Percentiles rank a stretch among this genome's conserved stretches.
These are phyloP conservation scores for Fraxinus velutina DNA, from an alignment of 305 asterid species.

Conservation along the genomic window DNA sequence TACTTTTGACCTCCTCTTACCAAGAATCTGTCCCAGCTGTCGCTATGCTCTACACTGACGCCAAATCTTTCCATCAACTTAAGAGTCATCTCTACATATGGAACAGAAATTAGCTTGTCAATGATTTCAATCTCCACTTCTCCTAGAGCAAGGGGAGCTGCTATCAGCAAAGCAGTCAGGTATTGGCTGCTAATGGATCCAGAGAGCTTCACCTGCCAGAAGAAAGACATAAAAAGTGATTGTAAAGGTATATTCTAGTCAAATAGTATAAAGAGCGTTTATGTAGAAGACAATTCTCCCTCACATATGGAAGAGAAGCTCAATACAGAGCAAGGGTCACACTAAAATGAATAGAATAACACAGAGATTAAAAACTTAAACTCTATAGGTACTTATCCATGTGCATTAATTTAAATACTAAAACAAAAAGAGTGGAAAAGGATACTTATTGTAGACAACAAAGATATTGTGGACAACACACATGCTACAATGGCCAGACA, in stretches of 20 bases:
- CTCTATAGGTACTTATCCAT: not conserved
- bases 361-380: not conserved
- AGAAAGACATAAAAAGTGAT: constrained; percentile 3
- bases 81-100: constrained; percentile 96
- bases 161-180: constrained; percentile 92
- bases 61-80: constrained; percentile 98
- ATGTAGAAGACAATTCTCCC: not conserved
- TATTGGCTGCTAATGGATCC: constrained; percentile 97
- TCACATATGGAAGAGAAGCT: not conserved
- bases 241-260: not conserved
- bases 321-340: not conserved
- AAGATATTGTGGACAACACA: not conserved
- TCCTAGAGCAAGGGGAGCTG: constrained; percentile 91
- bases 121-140: constrained; percentile 89
- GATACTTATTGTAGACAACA: not conserved
- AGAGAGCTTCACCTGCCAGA: constrained; percentile 85
- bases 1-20: constrained; percentile 88
- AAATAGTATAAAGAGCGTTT: not conserved
- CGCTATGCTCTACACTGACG: constrained; percentile 77
- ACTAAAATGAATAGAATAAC: not conserved
- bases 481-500: not conserved
- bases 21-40: constrained; percentile 82
- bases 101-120: constrained; percentile 88
- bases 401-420: not conserved
- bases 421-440: not conserved